A percentile compares a stretch with the other conserved stretches of the same genome.
Evolutionary conservation across 768 basidiomycete species (phyloP).

Genomic region (Artomyces pyxidatus): DNA sequence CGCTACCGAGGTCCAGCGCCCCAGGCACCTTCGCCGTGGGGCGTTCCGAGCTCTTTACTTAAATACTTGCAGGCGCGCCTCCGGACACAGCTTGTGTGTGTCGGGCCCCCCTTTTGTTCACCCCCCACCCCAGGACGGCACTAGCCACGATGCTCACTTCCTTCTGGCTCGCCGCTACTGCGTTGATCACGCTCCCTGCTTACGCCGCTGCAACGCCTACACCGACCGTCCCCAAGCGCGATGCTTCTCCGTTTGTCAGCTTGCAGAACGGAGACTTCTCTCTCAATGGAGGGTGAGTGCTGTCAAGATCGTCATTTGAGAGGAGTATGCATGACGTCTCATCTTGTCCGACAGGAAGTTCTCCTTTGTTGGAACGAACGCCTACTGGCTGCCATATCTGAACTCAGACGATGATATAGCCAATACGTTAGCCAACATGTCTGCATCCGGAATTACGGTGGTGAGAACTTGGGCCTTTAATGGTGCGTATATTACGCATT

Average conservation of each 20-base stretch:
- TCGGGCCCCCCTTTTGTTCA: background rate
- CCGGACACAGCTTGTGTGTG: too few relatives aligned
- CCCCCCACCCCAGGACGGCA: background rate
- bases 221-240: background rate
- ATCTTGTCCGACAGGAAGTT: slow-evolving; percentile 17
- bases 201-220: slow-evolving; percentile 2
- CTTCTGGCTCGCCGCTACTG: background rate
- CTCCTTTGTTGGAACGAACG: slow-evolving; percentile 47
- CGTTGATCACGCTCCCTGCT: slow-evolving; percentile 1
- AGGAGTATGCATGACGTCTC: background rate
- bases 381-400: slow-evolving; percentile 56
- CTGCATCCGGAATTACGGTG: slow-evolving; percentile 45
- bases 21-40: background rate
- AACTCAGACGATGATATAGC: slow-evolving; percentile 50
- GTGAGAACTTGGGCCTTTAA: slow-evolving; percentile 70
- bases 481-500: slow-evolving; percentile 28
- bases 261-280: background rate
- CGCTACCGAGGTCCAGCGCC: too few relatives aligned
- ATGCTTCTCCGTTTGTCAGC: background rate
- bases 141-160: slow-evolving; percentile 9
- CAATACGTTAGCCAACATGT: slow-evolving; percentile 49
- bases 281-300: slow-evolving; percentile 8
- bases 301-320: background rate
- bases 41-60: too few relatives aligned
- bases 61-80: too few relatives aligned